phyloP scores from a whole-genome alignment of 108 stramenopile species.

The Cyclotella sp. region DNA sequence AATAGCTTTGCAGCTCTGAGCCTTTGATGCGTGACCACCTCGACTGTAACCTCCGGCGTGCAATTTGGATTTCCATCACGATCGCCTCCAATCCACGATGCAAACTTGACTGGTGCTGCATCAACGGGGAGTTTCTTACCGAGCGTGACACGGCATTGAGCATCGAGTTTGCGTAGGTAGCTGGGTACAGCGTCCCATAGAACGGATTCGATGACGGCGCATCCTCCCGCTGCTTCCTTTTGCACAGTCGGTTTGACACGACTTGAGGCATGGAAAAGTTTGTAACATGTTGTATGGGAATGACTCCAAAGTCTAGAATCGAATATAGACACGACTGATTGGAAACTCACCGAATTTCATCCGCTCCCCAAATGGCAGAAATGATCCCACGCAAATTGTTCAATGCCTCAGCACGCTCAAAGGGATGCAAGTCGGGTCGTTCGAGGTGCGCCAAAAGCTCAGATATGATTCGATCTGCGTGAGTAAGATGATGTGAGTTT shows the following conservation, averaged over 20 bases:
- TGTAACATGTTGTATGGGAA: background rate
- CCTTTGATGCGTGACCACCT: conserved; percentile 85
- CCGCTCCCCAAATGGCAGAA: conserved; percentile 81
- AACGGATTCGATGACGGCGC: conserved; percentile 92
- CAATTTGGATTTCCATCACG: conserved; percentile 98
- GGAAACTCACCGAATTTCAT: conserved; percentile 82
- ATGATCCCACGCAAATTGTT: conserved; percentile 74
- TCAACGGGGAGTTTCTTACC: conserved; percentile 87
- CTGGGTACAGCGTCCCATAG: conserved; percentile 96
- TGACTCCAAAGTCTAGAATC: background rate
- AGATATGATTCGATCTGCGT: conserved; percentile 65
- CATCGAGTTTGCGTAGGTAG: conserved; percentile 93
- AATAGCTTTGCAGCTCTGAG: conserved; percentile 87
- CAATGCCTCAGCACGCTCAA: conserved; percentile 72
- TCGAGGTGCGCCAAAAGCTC: conserved; percentile 68
- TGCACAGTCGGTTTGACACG: conserved; percentile 92
- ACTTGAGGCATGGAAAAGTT: conserved; percentile 6
- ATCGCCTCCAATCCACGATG: conserved; percentile 97
- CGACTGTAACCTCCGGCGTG: conserved; percentile 88
- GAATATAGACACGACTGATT: background rate
- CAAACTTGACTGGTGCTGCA: conserved; percentile 88
- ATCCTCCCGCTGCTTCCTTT: conserved; percentile 93
- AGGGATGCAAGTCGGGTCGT: conserved; percentile 74
- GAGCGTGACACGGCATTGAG: conserved; percentile 73
- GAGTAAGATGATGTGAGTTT: conserved; percentile 13